Percentiles rank a stretch among this genome's conserved stretches.
phyloP scores from a whole-genome alignment of 108 stramenopile species.

The Pseudonitzschia multistriata region DNA sequence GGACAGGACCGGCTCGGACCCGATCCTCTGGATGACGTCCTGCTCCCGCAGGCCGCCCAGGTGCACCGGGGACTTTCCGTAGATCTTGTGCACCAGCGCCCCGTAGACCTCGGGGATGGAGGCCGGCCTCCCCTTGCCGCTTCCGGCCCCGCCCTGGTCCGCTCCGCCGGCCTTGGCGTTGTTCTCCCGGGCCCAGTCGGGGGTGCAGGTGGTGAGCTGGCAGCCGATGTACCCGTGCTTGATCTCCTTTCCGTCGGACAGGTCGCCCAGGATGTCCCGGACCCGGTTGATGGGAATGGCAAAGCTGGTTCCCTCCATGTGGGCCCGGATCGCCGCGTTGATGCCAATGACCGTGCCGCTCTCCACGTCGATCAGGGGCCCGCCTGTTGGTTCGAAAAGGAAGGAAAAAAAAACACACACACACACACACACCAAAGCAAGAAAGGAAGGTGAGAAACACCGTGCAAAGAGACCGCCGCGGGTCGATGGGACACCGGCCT shows the following conservation, averaged over 20 bases:
- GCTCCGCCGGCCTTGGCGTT: conserved; percentile 40
- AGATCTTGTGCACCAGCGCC: conserved; percentile 75
- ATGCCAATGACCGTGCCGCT: conserved; percentile 84
- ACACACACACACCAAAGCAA: not conserved
- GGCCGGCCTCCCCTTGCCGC: not conserved
- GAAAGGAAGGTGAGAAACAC: not conserved
- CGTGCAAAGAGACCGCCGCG: not conserved
- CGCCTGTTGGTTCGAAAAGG: conserved; percentile 41
- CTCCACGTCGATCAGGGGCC: conserved; percentile 86
- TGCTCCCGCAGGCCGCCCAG: conserved; percentile 61
- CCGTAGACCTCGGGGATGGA: conserved; percentile 71
- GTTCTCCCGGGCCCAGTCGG: conserved; percentile 64
- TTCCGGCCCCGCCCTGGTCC: conserved; percentile 18
- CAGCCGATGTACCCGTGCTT: conserved; percentile 81
- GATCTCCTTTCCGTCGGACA: conserved; percentile 64
- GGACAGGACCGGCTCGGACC: conserved; percentile 49
- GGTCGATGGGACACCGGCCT: not conserved
- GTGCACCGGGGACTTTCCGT: conserved; percentile 71
- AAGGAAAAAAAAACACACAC: not conserved
- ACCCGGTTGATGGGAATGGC: conserved; percentile 88
- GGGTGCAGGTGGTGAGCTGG: conserved; percentile 58
- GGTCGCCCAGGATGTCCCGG: conserved; percentile 63
- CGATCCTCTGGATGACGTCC: conserved; percentile 78
- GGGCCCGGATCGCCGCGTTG: conserved; percentile 86
- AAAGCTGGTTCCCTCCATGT: conserved; percentile 90